phyloP scores from a whole-genome alignment of 768 basidiomycete genomes.

The Lentinula lateritia region DNA sequence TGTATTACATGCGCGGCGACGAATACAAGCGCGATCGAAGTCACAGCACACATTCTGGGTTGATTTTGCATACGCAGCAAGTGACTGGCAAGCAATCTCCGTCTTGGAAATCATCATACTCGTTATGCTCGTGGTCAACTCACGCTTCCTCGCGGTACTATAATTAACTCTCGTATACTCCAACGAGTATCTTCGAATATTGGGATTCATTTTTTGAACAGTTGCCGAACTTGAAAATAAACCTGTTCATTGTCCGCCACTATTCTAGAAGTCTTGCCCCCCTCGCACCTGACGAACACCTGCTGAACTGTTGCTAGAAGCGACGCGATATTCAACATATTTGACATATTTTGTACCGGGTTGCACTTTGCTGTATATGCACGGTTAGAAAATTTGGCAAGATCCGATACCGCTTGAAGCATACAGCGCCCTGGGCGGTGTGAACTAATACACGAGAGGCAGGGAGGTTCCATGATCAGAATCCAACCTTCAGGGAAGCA shows the following conservation, averaged over 20 bases:
- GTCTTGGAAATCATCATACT: too few species aligned
- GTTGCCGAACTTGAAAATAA: background rate
- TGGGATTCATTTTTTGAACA: background rate
- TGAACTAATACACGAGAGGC: background rate
- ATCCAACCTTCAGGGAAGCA: background rate
- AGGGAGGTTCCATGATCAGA: background rate
- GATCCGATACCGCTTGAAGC: background rate
- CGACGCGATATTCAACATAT: background rate
- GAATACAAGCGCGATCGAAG: too few species aligned
- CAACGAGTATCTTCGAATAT: too few species aligned
- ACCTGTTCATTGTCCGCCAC: background rate
- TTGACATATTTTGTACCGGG: background rate
- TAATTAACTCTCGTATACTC: too few species aligned
- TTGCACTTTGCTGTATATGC: background rate
- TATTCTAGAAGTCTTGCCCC: background rate
- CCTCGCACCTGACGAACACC: background rate
- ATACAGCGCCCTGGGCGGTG: background rate
- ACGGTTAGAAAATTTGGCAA: background rate
- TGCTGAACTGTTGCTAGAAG: background rate
- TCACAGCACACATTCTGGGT: too few species aligned
- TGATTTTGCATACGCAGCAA: too few species aligned
- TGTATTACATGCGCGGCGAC: too few species aligned
- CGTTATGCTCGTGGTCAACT: too few species aligned
- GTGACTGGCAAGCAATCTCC: too few species aligned
- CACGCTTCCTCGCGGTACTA: too few species aligned